Conservation (phyloP, 805 yeast genomes). For the Torulaspora maleeae region DNA sequence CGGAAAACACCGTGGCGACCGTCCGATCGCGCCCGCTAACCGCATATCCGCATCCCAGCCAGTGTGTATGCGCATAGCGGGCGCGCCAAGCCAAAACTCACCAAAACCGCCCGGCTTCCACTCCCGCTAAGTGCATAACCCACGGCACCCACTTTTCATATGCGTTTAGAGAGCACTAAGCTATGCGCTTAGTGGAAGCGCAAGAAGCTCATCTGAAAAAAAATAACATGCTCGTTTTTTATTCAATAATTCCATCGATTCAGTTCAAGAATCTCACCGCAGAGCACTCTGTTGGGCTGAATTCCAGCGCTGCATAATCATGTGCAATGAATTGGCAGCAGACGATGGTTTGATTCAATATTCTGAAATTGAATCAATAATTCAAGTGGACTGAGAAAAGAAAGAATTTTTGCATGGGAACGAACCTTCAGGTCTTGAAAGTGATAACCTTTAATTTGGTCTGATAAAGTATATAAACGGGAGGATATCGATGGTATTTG, state of each 20-base stretch:
- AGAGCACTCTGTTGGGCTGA: neutral
- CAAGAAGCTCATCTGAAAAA: constrained; percentile 4
- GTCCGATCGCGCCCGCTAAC: constrained; percentile 11
- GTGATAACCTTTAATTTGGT: constrained; percentile 1
- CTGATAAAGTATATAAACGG: neutral
- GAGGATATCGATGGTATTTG: neutral
- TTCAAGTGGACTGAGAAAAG: constrained; percentile 3
- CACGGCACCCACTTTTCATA: constrained; percentile 1
- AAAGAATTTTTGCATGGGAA: constrained; percentile 4
- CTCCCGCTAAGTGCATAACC: constrained; percentile 14
- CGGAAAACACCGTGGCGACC: neutral
- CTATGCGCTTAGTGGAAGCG: constrained; percentile 7
- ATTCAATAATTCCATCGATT: neutral
- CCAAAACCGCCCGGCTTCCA: constrained; percentile 3
- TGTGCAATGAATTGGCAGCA: neutral
- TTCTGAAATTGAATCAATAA: neutral
- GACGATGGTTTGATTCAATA: neutral
- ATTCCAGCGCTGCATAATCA: neutral
- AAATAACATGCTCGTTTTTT: neutral
- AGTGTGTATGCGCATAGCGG: neutral
- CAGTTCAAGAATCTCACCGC: neutral
- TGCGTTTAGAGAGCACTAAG: constrained; percentile 1
- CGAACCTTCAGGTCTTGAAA: neutral
- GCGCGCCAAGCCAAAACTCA: neutral
- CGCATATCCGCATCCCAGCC: constrained; percentile 12